Evolutionary conservation across 306 rosid genomes (phyloP), one percentile per base, ranked within the genome.

Genomic region (Vigna angularis): DNA sequence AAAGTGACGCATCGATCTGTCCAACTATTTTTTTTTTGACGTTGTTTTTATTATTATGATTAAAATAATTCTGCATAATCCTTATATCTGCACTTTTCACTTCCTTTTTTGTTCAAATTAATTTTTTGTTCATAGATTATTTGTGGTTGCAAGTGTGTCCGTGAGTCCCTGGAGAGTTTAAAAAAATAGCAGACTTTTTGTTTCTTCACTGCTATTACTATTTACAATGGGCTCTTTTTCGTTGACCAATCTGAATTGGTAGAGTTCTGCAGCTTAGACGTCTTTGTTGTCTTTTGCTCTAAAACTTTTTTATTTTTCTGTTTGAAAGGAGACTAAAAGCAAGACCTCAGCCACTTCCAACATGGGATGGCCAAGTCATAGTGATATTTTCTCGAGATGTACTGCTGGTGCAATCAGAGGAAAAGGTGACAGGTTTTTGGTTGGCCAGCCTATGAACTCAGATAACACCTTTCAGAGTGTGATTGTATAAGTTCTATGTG

Each of bases 291-390:
- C 42, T 52, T 72, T 26, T 32, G 9, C 70, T 66, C 85, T 78
- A 78, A 85, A 85, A 47, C 74, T 57, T 10, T 81, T 48, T 70
- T 82, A 16, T 78, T 70, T 84, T 78, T 74, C 83, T 78, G 71
- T 78, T 85, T 79, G 66, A 63, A 85, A 81, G 79, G 88, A 78
- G 42, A 50, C 79, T 78, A 55, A 69, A 38, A 62, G 78, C 83
- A 78, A 81, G 81, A 74, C 17, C 30, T 69, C 77, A 81, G 83
- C 85, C 80, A 42, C 87, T 86, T 83, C 84, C 82, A 65, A 69
- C 83, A 80, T 72, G 80, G 78, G 80, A 79, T 68, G 81, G 81
- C 74, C 86, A 76, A 79, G 71, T 83, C 75, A 62, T 51, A 70
- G 49, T 82, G 81, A 77, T 86, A 86, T 63, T 63, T 76, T 83